Conservation (phyloP, 2,329 filamentous ascomycete species). For the Cyclaneusma minus region DNA sequence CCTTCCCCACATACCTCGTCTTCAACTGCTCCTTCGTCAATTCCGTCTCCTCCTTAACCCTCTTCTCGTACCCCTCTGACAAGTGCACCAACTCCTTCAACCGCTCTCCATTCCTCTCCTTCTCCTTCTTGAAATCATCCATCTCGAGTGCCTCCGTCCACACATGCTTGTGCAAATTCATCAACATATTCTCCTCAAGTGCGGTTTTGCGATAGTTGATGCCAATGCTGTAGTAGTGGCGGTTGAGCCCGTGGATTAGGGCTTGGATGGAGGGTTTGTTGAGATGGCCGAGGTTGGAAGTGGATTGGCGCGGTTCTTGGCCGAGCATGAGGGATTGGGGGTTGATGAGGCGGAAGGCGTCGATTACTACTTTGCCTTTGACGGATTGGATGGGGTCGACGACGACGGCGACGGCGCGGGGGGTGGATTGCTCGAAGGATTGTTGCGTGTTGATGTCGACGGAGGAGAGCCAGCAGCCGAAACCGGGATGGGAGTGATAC, state of each 20-base stretch:
- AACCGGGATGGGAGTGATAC: slow-evolving; percentile 99
- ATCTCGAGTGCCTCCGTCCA: slow-evolving; percentile 97
- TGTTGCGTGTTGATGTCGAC: slow-evolving; percentile 99
- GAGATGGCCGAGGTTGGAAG: slow-evolving; percentile 90
- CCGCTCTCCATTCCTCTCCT: slow-evolving; percentile 70
- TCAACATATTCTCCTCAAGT: slow-evolving; percentile 97
- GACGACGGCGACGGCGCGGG: slow-evolving; percentile 91
- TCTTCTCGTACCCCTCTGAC: slow-evolving; percentile 94
- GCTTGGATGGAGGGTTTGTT: slow-evolving; percentile 99
- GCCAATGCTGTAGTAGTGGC: slow-evolving; percentile 97
- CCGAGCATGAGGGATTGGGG: slow-evolving; percentile 96
- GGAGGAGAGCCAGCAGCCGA: slow-evolving; percentile 96
- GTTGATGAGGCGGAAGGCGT: slow-evolving; percentile 97
- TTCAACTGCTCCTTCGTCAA: slow-evolving; percentile 94
- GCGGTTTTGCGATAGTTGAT: slow-evolving; percentile 98
- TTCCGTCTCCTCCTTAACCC: slow-evolving; percentile 97
- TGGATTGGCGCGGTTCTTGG: slow-evolving; percentile 93
- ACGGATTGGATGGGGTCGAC: slow-evolving; percentile 98
- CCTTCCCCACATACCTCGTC: slow-evolving; percentile 96
- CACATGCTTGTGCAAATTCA: slow-evolving; percentile 99
- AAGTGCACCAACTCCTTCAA: slow-evolving; percentile 77
- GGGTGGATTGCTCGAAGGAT: slow-evolving; percentile 97
- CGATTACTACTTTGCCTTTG: slow-evolving; percentile 98
- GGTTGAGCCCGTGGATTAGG: slow-evolving; percentile 91
- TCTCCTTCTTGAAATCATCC: slow-evolving; percentile 85